A percentile compares a stretch with the other conserved stretches of the same genome.
These are phyloP conservation scores for Verticillium nubilum DNA, from an alignment of 2,329 filamentous ascomycete genomes.

Conservation along the genomic window DNA sequence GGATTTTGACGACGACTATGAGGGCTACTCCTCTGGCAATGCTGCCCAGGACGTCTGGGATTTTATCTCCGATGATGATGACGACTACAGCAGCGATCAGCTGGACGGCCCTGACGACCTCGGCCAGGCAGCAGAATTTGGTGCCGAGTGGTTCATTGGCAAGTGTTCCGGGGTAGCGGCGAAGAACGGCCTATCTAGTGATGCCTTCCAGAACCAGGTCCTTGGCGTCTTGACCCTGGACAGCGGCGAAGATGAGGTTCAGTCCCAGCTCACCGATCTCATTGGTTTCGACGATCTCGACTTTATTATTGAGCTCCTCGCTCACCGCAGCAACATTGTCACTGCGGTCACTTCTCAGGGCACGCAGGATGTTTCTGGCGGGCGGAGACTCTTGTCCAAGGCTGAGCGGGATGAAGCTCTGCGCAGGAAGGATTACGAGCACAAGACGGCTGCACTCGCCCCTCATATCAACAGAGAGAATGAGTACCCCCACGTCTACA, in stretches of 20 bases:
- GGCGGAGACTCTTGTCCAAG: constrained; percentile 60
- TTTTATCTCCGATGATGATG: constrained; percentile 69
- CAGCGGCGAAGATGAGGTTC: constrained; percentile 77
- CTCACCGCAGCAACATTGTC: constrained; percentile 65
- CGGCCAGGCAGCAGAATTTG: constrained; percentile 31
- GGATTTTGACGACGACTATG: constrained; percentile 60
- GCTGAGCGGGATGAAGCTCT: constrained; percentile 76
- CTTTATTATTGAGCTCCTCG: constrained; percentile 85
- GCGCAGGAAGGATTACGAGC: constrained; percentile 68
- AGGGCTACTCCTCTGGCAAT: constrained; percentile 49
- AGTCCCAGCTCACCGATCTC: constrained; percentile 82
- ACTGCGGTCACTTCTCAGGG: constrained; percentile 31
- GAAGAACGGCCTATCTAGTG: constrained; percentile 61
- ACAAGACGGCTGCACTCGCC: constrained; percentile 71
- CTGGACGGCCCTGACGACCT: constrained; percentile 26
- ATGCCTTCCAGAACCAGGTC: constrained; percentile 74
- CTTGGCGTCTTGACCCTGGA: constrained; percentile 64
- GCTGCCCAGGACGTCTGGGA: constrained; percentile 87
- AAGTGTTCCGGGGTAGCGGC: constrained; percentile 64
- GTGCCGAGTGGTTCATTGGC: constrained; percentile 63
- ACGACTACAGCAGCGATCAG: constrained; percentile 54
- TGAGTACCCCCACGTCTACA: constrained; percentile 92
- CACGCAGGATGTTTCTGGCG: constrained; percentile 24
- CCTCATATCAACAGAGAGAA: constrained; percentile 67
- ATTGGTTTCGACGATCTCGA: constrained; percentile 92